A percentile compares a stretch with the other conserved stretches of the same genome.
phyloP scores from a whole-genome alignment of 2,329 filamentous ascomycete species.

The Teratosphaeriaceae sp. region DNA sequence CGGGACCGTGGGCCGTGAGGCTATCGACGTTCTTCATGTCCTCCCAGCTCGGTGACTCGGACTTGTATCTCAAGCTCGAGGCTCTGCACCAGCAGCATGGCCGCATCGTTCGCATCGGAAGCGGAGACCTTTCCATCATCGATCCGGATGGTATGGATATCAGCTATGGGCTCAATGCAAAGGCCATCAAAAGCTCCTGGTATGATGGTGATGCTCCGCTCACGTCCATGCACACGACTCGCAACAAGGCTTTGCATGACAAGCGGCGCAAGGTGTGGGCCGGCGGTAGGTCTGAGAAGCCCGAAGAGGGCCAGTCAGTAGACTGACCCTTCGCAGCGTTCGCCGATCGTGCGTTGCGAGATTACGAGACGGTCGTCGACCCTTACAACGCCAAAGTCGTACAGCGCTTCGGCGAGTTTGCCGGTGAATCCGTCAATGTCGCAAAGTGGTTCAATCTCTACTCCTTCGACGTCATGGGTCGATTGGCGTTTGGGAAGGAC shows the following conservation, averaged over 20 bases:
- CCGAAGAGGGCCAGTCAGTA: too few relatives aligned
- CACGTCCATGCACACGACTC: constrained; percentile 32
- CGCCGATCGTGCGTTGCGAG: constrained; percentile 33
- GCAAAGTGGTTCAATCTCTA: constrained; percentile 36
- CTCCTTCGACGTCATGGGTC: constrained; percentile 39
- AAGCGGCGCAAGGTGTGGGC: constrained; percentile 34
- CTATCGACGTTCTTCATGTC: constrained; percentile 28
- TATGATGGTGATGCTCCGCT: constrained; percentile 32
- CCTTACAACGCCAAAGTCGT: constrained; percentile 29
- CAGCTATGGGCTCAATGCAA: constrained; percentile 32
- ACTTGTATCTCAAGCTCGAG: constrained; percentile 24
- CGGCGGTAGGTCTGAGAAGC: too few relatives aligned
- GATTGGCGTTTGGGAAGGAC: constrained; percentile 24
- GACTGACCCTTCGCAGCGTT: too few relatives aligned
- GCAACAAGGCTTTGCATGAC: constrained; percentile 32
- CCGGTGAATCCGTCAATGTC: constrained; percentile 29
- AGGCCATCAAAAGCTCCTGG: constrained; percentile 36
- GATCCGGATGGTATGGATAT: constrained; percentile 30
- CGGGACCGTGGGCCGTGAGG: constrained; percentile 28
- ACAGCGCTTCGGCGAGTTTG: constrained; percentile 18
- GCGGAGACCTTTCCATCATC: constrained; percentile 30
- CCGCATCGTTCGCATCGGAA: constrained; percentile 28
- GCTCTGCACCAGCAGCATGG: constrained; percentile 30
- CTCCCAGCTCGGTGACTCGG: constrained; percentile 15
- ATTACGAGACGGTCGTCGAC: constrained; percentile 34